A percentile compares a stretch with the other conserved stretches of the same genome.
phyloP scores from a whole-genome alignment of 2,329 filamentous ascomycete genomes.

The Alternaria incomplexa region DNA sequence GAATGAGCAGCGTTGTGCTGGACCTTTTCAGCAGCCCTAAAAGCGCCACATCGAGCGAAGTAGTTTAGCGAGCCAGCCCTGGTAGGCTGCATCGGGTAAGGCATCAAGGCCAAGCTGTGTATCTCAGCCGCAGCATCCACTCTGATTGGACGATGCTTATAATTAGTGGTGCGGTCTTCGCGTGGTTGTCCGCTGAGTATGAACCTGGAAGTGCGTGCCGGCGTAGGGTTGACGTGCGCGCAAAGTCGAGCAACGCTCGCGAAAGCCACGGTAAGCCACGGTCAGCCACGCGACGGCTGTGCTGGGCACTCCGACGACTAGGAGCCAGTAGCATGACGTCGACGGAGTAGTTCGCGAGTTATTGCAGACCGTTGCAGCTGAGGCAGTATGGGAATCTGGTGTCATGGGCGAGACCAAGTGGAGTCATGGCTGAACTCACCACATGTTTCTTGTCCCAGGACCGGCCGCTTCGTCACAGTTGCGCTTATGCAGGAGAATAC shows the following conservation, averaged over 20 bases:
- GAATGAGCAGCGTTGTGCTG: conserved; percentile 36
- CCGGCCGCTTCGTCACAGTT: conserved; percentile 35
- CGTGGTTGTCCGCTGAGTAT: conserved; percentile 37
- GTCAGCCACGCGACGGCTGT: conserved; percentile 49
- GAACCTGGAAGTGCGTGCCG: conserved; percentile 30
- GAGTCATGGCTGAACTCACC: conserved; percentile 41
- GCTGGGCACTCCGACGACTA: conserved; percentile 31
- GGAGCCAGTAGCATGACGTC: conserved; percentile 42
- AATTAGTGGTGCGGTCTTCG: conserved; percentile 44
- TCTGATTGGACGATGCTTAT: conserved; percentile 36
- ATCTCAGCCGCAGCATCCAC: conserved; percentile 22
- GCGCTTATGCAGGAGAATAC: conserved; percentile 42
- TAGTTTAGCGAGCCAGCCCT: conserved; percentile 23
- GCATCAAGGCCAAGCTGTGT: conserved; percentile 24
- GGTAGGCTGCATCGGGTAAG: conserved; percentile 34
- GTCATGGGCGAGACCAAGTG: conserved; percentile 42
- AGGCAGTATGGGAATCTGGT: conserved; percentile 32
- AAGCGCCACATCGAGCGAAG: conserved; percentile 34
- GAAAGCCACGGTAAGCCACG: conserved; percentile 44
- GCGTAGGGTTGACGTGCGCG: conserved; percentile 25
- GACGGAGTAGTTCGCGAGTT: conserved; percentile 29
- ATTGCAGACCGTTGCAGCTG: conserved; percentile 39
- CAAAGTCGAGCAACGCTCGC: conserved; percentile 30
- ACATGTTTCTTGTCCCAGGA: conserved; percentile 6
- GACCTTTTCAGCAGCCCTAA: conserved; percentile 35